These are phyloP conservation scores for Phlebiopsis flavidoalba DNA, from an alignment of 768 basidiomycete genomes.

Conservation along the genomic window DNA sequence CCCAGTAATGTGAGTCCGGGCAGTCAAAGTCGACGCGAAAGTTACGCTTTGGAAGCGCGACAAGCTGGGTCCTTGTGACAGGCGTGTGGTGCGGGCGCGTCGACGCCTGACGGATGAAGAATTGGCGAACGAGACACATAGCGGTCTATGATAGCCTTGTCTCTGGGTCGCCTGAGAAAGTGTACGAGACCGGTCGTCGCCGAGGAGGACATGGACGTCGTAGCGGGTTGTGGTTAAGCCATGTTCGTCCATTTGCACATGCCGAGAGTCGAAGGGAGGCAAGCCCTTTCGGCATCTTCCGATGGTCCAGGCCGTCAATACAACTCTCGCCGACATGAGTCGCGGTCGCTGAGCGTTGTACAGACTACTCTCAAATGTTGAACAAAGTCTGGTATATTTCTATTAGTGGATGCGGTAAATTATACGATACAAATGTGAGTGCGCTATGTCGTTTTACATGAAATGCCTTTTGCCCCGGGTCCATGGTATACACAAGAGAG, in stretches of 20 bases:
- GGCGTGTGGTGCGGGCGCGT: not conserved
- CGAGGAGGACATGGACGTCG: slow-evolving; percentile 5
- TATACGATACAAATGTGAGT: slow-evolving; percentile 4
- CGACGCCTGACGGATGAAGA: slow-evolving; percentile 40
- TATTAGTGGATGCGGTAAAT: slow-evolving; percentile 2
- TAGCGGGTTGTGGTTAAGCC: not conserved
- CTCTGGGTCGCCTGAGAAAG: slow-evolving; percentile 14
- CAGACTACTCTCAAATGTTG: not conserved
- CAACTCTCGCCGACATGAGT: too few relatives aligned
- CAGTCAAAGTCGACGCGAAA: not conserved
- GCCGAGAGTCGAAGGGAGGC: not conserved
- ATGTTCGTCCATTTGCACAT: slow-evolving; percentile 3
- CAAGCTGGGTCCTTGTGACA: not conserved
- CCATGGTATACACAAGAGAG: not conserved
- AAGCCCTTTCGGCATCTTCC: not conserved
- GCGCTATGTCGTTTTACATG: slow-evolving; percentile 20
- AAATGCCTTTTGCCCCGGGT: not conserved
- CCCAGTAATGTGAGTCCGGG: not conserved
- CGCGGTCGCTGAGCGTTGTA: not conserved
- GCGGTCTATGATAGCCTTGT: slow-evolving; percentile 41
- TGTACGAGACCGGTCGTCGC: slow-evolving; percentile 11
- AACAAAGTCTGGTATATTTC: not conserved
- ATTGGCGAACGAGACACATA: slow-evolving; percentile 53
- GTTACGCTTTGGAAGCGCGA: not conserved
- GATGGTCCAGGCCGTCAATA: not conserved